Base-by-base conservation (phyloP, 2,329 filamentous ascomycete species). In the Leptographium radiaticola region DNA sequence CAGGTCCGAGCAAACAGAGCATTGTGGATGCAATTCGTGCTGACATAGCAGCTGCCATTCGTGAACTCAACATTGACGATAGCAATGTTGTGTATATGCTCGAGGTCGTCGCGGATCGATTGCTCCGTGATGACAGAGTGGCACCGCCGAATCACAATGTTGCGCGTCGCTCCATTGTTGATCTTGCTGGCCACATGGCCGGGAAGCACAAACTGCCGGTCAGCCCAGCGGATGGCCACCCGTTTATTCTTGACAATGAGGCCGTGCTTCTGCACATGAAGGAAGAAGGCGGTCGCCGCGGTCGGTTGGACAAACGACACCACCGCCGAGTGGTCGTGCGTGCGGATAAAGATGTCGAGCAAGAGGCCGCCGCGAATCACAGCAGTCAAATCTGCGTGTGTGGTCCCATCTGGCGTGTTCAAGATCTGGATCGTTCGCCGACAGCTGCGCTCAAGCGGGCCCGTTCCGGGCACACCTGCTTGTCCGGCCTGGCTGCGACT, bases 71-170 rank as follows among this genome's bases (percentile, higher is more conserved):
- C 69, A 45, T 77, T 77, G 61, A 93, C 73, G 12, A 94, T 77
- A 25, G 84, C 71, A 1, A 94, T 74, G 57, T 87, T 87, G 70
- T 91, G 83, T 56, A 94, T 91, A 64, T 94, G 88, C 30, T 89
- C 84, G 40, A 93, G 74, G 61, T 94, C 86, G 6, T 83, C 75
- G 12, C 84, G 80, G 58, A 94, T 80, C 16, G 69, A 68, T 9
- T 77, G 69, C 59, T 83, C 83, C 0, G 81, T 88, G 59, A 86
- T 70, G 52, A 70, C 75, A 52, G 70, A 70, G 60, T 72, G 72
- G 59, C 77, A 79, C 11, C 76, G 75, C 55, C 77, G 77, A 44
- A 94, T 76, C 20, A 90, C 69, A 40, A 94, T 66, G 61, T 91
- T 93, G 56, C 88, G 81, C 44, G 81, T 86, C 15, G 85, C 85